Percentiles rank a stretch among this genome's conserved stretches.
phyloP scores from a whole-genome alignment of 1,284 basidiomycete genomes.

The Heterobasidion irregulare region DNA sequence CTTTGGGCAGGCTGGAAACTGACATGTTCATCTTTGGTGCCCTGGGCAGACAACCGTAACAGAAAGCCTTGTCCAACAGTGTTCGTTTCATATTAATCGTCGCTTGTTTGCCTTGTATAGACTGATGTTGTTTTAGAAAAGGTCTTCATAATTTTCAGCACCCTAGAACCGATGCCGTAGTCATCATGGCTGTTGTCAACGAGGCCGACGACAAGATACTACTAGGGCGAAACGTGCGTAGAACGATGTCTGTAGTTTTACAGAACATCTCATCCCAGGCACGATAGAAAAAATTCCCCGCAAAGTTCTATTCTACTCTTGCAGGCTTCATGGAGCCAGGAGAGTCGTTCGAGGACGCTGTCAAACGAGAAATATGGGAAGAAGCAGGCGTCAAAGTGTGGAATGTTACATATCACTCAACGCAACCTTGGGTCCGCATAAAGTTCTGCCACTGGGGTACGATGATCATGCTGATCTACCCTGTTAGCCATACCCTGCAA shows the following conservation, averaged over 20 bases:
- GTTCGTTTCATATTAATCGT: slow-evolving; percentile 29
- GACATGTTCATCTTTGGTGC: slow-evolving; percentile 66
- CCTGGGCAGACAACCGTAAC: slow-evolving; percentile 56
- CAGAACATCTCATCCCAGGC: neutral
- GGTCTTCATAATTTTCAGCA: slow-evolving; percentile 88
- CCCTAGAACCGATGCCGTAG: slow-evolving; percentile 83
- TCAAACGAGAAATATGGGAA: slow-evolving; percentile 90
- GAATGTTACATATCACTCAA: slow-evolving; percentile 82
- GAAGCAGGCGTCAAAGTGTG: slow-evolving; percentile 87
- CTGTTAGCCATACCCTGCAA: slow-evolving; percentile 78
- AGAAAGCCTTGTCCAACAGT: slow-evolving; percentile 60
- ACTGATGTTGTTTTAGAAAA: slow-evolving; percentile 34
- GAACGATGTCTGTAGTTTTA: neutral
- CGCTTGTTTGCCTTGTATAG: no score
- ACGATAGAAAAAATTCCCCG: slow-evolving; percentile 56
- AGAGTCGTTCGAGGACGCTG: slow-evolving; percentile 94
- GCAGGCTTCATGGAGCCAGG: slow-evolving; percentile 91
- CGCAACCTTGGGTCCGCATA: slow-evolving; percentile 67
- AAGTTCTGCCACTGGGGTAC: neutral
- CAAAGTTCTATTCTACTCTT: slow-evolving; percentile 77
- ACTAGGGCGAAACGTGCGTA: slow-evolving; percentile 75
- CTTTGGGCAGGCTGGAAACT: slow-evolving; percentile 97
- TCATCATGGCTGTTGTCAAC: slow-evolving; percentile 87
- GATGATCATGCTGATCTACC: neutral
- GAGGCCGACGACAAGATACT: slow-evolving; percentile 75